Evolutionary conservation across 257 asterid genomes (phyloP).

Genomic region (Knoxia roxburghii): DNA sequence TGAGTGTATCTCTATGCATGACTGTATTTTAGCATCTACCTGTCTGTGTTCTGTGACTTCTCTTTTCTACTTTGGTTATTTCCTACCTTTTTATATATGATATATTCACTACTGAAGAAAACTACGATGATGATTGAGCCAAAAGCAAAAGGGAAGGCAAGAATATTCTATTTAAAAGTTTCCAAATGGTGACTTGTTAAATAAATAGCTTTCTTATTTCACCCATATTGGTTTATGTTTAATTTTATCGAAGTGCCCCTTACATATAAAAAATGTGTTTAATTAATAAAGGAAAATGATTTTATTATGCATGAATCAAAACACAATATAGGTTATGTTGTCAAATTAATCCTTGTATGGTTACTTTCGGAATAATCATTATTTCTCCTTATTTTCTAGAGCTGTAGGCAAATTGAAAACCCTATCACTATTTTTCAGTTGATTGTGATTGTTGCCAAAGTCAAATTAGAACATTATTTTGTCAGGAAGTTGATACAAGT

Average conservation of each 20-base stretch:
- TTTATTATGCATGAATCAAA: background rate
- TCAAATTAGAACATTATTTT: background rate
- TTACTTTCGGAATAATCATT: too few relatives aligned
- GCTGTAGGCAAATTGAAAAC: background rate
- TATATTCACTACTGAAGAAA: background rate
- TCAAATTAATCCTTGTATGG: background rate
- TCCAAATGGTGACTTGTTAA: background rate
- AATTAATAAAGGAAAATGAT: background rate
- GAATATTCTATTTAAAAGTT: background rate
- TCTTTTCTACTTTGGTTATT: background rate
- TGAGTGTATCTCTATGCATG: background rate
- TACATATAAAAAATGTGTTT: background rate
- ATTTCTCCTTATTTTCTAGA: too few relatives aligned
- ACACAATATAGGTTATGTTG: background rate
- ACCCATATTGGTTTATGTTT: too few relatives aligned
- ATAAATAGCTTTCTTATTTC: too few relatives aligned
- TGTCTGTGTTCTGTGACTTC: background rate
- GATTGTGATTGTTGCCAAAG: background rate
- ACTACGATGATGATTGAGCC: background rate
- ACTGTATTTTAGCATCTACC: background rate
- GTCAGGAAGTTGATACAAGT: background rate
- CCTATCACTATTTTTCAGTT: background rate
- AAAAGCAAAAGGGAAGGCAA: background rate
- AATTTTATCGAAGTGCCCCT: background rate
- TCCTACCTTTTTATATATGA: background rate